These are phyloP conservation scores for Skeletonema grethae DNA, from an alignment of 108 stramenopile species.

Conservation along the genomic window DNA sequence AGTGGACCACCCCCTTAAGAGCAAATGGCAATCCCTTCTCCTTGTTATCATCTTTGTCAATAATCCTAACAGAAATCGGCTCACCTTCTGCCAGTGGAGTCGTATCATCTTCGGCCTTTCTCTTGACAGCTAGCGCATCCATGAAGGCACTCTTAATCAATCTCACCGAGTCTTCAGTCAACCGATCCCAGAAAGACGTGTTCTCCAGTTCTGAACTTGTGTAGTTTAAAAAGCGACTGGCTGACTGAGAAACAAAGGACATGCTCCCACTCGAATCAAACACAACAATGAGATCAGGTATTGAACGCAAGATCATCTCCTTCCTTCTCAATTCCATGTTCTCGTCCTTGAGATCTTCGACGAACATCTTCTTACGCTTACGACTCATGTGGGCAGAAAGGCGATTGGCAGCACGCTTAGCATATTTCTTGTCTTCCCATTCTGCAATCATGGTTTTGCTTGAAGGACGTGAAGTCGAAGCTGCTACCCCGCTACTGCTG, in stretches of 20 bases:
- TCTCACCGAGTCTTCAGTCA: slow-evolving; percentile 72
- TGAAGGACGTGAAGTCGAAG: slow-evolving; percentile 4
- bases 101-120: slow-evolving; percentile 59
- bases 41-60: slow-evolving; percentile 50
- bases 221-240: slow-evolving; percentile 57
- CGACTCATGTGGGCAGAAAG: slow-evolving; percentile 92
- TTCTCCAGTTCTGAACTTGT: slow-evolving; percentile 61
- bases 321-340: slow-evolving; percentile 79
- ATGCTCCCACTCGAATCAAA: slow-evolving; percentile 84
- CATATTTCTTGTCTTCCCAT: slow-evolving; percentile 72
- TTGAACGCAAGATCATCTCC: slow-evolving; percentile 77
- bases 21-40: slow-evolving; percentile 45
- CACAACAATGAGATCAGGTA: slow-evolving; percentile 85
- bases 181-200: slow-evolving; percentile 75
- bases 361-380: slow-evolving; percentile 92
- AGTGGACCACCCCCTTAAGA: slow-evolving; percentile 84
- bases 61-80: slow-evolving; percentile 60
- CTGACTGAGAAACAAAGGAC: slow-evolving; percentile 74
- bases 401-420: slow-evolving; percentile 83
- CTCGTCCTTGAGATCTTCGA: slow-evolving; percentile 92
- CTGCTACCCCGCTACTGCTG: not conserved
- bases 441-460: slow-evolving; percentile 23
- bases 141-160: slow-evolving; percentile 85
- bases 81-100: slow-evolving; percentile 72
- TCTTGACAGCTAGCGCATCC: slow-evolving; percentile 80